phyloP scores from a whole-genome alignment of 2,329 filamentous ascomycete genomes.

The Alternaria postmessia region DNA sequence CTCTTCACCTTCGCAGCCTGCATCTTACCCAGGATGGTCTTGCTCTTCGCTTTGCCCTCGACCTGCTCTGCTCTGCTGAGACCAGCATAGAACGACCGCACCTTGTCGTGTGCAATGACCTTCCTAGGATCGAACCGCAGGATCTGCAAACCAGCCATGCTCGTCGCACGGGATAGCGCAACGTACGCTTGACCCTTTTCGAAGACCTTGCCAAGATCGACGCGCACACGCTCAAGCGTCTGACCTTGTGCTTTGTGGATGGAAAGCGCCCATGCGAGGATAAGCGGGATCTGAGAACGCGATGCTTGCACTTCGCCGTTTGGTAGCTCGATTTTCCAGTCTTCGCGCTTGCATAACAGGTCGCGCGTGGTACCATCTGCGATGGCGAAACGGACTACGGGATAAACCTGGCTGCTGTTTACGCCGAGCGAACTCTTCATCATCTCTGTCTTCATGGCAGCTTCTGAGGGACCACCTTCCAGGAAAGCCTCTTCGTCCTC shows the following conservation, averaged over 20 bases:
- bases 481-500: constrained; percentile 66
- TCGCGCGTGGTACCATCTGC: constrained; percentile 78
- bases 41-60: constrained; percentile 45
- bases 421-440: constrained; percentile 58
- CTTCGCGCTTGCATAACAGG: constrained; percentile 83
- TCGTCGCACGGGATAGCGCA: constrained; percentile 90
- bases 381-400: constrained; percentile 83
- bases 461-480: constrained; percentile 55
- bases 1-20: constrained; percentile 26
- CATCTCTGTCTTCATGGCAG: constrained; percentile 54
- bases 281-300: constrained; percentile 77
- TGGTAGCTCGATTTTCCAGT: constrained; percentile 97
- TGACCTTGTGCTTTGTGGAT: constrained; percentile 99
- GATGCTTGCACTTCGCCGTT: constrained; percentile 93
- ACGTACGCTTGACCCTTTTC: constrained; percentile 99
- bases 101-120: constrained; percentile 91
- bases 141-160: constrained; percentile 86
- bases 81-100: constrained; percentile 84
- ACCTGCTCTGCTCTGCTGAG: constrained; percentile 73
- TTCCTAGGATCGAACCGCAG: constrained; percentile 86
- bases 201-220: constrained; percentile 90
- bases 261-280: constrained; percentile 94
- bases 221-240: constrained; percentile 91
- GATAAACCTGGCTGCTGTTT: constrained; percentile 69
- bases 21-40: constrained; percentile 42